These are phyloP conservation scores for Alternaria sp. DNA, from an alignment of 2,329 filamentous ascomycete species.

Conservation along the genomic window DNA sequence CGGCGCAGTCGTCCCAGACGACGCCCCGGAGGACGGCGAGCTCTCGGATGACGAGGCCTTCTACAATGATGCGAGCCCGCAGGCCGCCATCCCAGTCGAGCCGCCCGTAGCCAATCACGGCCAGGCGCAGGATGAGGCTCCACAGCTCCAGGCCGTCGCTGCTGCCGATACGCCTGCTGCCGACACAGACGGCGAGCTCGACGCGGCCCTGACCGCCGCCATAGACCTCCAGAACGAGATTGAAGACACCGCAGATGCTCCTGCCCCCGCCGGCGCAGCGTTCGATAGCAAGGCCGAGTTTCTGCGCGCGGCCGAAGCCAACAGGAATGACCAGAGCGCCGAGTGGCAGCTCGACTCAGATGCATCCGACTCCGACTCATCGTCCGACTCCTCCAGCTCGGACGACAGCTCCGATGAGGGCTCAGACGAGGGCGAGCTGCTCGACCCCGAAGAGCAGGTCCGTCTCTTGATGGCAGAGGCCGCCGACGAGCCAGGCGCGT, in stretches of 20 bases:
- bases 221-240: slow-evolving; percentile 18
- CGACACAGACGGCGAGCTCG: slow-evolving; percentile 23
- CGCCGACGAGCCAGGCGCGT: slow-evolving; percentile 78
- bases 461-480: slow-evolving; percentile 85
- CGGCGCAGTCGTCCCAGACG: slow-evolving; percentile 24
- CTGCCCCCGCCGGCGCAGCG: not conserved
- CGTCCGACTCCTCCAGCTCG: slow-evolving; percentile 54
- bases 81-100: slow-evolving; percentile 13
- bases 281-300: slow-evolving; percentile 50
- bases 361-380: slow-evolving; percentile 64
- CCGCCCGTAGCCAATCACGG: slow-evolving; percentile 27
- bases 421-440: slow-evolving; percentile 66
- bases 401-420: slow-evolving; percentile 62
- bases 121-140: slow-evolving; percentile 27
- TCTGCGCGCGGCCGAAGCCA: slow-evolving; percentile 52
- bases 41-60: slow-evolving; percentile 41
- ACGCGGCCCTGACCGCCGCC: slow-evolving; percentile 22
- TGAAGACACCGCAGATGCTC: slow-evolving; percentile 4
- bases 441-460: slow-evolving; percentile 83
- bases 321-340: slow-evolving; percentile 62
- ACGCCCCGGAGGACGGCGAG: slow-evolving; percentile 43
- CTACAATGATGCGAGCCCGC: slow-evolving; percentile 34
- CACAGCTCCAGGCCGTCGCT: slow-evolving; percentile 27
- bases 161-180: slow-evolving; percentile 19
- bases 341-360: slow-evolving; percentile 80